Conservation (phyloP, 768 basidiomycete genomes). For the Phlebiopsis flavidoalba region DNA sequence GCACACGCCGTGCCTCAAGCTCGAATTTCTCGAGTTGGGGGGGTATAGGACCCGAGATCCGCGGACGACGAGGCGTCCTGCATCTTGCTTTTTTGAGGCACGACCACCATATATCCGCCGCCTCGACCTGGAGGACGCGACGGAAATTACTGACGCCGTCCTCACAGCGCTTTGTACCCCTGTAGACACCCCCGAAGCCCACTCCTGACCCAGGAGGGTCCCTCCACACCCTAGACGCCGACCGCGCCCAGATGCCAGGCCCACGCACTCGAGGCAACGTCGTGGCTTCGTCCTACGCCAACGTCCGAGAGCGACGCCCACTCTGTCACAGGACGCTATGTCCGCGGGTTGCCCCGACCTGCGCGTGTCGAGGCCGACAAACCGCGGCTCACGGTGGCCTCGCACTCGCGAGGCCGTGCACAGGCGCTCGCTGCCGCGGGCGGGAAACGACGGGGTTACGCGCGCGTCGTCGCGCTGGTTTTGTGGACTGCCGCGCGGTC, state of each 20-base stretch:
- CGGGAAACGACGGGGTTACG: constrained; percentile 43
- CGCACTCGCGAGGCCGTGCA: constrained; percentile 68
- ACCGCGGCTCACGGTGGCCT: constrained; percentile 61
- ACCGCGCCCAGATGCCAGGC: constrained; percentile 42
- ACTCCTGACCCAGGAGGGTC: no score
- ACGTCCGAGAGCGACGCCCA: constrained; percentile 59
- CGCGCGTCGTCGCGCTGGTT: constrained; percentile 60
- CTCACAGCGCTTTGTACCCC: constrained; percentile 55
- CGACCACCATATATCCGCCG: constrained; percentile 66
- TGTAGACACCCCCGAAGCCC: constrained; percentile 26
- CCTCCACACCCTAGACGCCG: no score
- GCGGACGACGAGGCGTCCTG: constrained; percentile 71
- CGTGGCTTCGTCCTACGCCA: constrained; percentile 61
- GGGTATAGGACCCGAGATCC: constrained; percentile 63
- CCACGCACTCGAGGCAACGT: constrained; percentile 71
- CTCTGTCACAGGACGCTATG: constrained; percentile 55
- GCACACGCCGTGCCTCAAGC: constrained; percentile 61
- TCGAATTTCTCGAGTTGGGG: constrained; percentile 80
- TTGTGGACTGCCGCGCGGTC: constrained; percentile 75
- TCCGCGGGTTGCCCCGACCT: no score
- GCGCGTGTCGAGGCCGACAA: constrained; percentile 66
- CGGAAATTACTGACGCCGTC: constrained; percentile 68
- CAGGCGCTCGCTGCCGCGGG: constrained; percentile 38
- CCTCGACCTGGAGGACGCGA: constrained; percentile 84
- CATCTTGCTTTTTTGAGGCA: constrained; percentile 60